Evolutionary conservation across 345 rosid genomes (phyloP).

Genomic region (Capsella bursapastoris): DNA sequence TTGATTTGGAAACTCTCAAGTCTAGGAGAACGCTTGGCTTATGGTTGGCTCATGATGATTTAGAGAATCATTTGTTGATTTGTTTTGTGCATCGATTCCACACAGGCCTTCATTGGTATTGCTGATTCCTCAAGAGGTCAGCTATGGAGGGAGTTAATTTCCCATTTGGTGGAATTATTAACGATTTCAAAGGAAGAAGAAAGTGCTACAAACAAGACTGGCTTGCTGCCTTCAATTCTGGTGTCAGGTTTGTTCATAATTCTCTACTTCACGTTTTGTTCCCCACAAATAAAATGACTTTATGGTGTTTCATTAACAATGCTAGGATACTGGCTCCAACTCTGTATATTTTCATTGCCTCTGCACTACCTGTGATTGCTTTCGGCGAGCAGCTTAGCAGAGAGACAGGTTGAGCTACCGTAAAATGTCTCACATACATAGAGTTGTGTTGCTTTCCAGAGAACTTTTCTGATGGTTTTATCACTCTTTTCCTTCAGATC

Average conservation of each 20-base stretch:
- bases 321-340: conserved; percentile 73
- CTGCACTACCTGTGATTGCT: conserved; percentile 75
- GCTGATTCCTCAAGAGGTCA: conserved; percentile 42
- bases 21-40: background rate
- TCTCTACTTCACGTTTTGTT: background rate
- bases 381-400: conserved; percentile 67
- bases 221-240: conserved; percentile 47
- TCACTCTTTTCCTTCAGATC: conserved; percentile 46
- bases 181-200: conserved; percentile 65
- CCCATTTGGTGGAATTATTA: conserved; percentile 56
- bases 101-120: conserved; percentile 16
- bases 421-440: too few species aligned
- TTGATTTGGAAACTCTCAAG: background rate
- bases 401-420: conserved; percentile 54
- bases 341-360: conserved; percentile 66
- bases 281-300: background rate
- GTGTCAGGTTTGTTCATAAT: conserved; percentile 49
- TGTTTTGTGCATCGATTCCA: background rate
- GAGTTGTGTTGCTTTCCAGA: background rate
- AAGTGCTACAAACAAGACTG: conserved; percentile 67
- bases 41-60: background rate
- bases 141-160: conserved; percentile 49
- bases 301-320: background rate
- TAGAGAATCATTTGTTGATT: background rate
- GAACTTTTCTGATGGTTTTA: background rate